These are phyloP conservation scores for Fusarium nanum DNA, from an alignment of 2,329 filamentous ascomycete species.

Conservation along the genomic window DNA sequence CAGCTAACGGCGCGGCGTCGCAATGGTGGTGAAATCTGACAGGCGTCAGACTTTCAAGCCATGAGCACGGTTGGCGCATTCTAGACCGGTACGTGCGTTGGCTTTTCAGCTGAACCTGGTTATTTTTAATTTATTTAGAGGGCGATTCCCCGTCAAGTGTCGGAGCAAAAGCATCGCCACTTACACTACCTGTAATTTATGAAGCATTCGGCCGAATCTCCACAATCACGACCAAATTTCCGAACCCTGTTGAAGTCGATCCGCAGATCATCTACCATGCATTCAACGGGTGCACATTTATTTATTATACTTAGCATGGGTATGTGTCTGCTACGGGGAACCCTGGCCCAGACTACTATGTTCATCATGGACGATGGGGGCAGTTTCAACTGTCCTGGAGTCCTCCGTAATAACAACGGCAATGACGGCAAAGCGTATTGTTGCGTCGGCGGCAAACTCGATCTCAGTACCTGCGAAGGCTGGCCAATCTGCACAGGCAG, in stretches of 20 bases:
- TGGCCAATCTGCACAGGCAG: constrained; percentile 27
- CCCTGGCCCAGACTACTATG: background rate
- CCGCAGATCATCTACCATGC: background rate
- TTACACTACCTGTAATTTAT: background rate
- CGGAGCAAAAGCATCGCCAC: background rate
- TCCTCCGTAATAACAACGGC: background rate
- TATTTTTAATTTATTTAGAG: background rate
- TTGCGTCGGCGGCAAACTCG: constrained; percentile 17
- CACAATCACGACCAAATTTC: background rate
- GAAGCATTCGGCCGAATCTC: background rate
- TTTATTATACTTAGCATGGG: background rate
- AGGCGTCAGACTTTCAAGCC: background rate
- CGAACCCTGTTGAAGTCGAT: background rate
- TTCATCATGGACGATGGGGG: background rate
- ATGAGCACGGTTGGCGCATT: background rate
- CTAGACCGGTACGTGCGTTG: background rate
- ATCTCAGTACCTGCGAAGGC: constrained; percentile 20
- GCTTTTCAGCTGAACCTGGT: background rate
- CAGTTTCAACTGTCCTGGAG: constrained; percentile 4
- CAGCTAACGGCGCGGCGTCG: background rate
- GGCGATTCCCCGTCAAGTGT: background rate
- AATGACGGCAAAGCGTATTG: background rate
- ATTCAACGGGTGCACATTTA: background rate
- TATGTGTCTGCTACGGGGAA: background rate
- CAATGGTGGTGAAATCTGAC: background rate